phyloP scores from a whole-genome alignment of 805 yeast genomes.

The Yarrowia sp. region DNA sequence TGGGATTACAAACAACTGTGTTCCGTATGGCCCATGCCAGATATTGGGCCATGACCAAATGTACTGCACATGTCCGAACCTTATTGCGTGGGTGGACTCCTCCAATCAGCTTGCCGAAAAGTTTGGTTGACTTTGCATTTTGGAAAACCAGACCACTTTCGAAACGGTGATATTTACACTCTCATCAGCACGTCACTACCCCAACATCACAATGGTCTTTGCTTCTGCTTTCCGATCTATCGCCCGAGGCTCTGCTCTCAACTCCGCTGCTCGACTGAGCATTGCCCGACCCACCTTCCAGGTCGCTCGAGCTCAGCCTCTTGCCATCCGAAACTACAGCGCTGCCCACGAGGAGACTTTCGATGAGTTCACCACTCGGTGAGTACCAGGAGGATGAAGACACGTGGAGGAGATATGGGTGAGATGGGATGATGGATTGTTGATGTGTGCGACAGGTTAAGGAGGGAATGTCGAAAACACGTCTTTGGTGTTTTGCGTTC shows the following conservation, averaged over 20 bases:
- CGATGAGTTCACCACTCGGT: conserved; percentile 87
- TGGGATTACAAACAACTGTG: neutral
- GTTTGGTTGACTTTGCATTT: conserved; percentile 27
- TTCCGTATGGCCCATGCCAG: neutral
- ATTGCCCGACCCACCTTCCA: conserved; percentile 24
- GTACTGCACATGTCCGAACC: conserved; percentile 19
- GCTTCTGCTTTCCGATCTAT: conserved; percentile 26
- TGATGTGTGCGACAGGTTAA: too few species aligned
- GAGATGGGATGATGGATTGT: neutral
- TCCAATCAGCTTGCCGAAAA: conserved; percentile 23
- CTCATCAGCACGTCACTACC: conserved; percentile 27
- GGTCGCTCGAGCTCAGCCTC: conserved; percentile 17
- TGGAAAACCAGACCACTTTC: conserved; percentile 24
- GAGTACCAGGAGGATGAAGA: conserved; percentile 35
- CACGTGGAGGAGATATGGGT: neutral
- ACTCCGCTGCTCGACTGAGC: conserved; percentile 22
- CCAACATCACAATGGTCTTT: conserved; percentile 26
- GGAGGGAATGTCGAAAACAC: too few species aligned
- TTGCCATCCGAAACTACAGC: conserved; percentile 62
- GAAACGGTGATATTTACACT: conserved; percentile 22
- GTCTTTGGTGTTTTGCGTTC: too few species aligned
- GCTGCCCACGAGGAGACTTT: conserved; percentile 85
- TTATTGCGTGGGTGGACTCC: neutral
- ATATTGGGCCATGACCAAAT: conserved; percentile 21
- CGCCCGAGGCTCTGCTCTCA: conserved; percentile 27